These are phyloP conservation scores for Blastosporella zonata DNA, from an alignment of 1,284 basidiomycete genomes.

Conservation along the genomic window DNA sequence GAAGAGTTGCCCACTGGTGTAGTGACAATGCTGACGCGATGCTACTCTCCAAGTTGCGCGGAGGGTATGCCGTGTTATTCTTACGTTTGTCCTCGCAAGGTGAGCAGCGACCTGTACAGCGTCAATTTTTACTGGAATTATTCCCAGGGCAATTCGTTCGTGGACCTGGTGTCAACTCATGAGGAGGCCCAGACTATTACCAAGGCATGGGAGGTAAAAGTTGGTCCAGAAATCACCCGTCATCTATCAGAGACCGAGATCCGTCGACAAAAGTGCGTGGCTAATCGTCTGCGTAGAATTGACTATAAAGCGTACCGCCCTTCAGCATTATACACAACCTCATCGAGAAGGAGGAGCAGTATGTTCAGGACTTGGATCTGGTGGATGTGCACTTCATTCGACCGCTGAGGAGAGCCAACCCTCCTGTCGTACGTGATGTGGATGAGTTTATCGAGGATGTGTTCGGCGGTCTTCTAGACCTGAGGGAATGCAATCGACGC, in stretches of 20 bases:
- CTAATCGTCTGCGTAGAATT: slow-evolving; percentile 41
- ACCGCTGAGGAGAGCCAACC: slow-evolving; percentile 67
- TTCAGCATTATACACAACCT: slow-evolving; percentile 87
- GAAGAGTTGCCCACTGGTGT: slow-evolving; percentile 87
- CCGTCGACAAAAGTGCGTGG: slow-evolving; percentile 73
- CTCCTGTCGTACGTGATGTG: slow-evolving; percentile 69
- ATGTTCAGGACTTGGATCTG: slow-evolving; percentile 84
- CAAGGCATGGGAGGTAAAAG: slow-evolving; percentile 17
- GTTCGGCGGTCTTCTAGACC: slow-evolving; percentile 83
- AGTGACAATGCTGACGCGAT: slow-evolving; percentile 75
- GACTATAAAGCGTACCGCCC: slow-evolving; percentile 35
- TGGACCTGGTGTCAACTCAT: slow-evolving; percentile 7
- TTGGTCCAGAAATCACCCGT: slow-evolving; percentile 52
- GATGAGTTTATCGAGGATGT: slow-evolving; percentile 85
- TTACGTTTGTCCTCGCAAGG: slow-evolving; percentile 68
- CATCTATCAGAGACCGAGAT: slow-evolving; percentile 77
- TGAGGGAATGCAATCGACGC: slow-evolving; percentile 78
- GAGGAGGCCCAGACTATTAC: slow-evolving; percentile 15
- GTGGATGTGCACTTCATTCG: slow-evolving; percentile 85
- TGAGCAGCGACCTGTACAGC: slow-evolving; percentile 28
- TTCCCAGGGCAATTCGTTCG: slow-evolving; percentile 16
- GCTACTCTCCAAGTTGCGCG: slow-evolving; percentile 82
- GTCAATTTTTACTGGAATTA: not conserved
- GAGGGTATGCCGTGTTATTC: slow-evolving; percentile 70
- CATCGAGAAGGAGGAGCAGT: slow-evolving; percentile 88